phyloP scores from a whole-genome alignment of 768 basidiomycete species.

The Amanita exitialis region DNA sequence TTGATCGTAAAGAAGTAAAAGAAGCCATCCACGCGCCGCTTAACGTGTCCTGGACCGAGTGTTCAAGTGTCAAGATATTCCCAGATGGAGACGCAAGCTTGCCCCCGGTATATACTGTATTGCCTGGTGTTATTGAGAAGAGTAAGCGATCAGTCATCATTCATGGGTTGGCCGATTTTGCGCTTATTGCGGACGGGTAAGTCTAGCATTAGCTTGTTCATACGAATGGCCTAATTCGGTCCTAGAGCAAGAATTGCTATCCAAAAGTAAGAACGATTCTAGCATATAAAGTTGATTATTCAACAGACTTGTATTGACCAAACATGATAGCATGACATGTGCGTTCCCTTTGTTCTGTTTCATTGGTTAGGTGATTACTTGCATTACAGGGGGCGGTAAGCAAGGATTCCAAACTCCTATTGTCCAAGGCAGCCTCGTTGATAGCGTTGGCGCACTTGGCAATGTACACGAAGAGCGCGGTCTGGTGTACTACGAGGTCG shows the following conservation, averaged over 20 bases:
- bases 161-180: slow-evolving; percentile 66
- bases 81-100: slow-evolving; percentile 48
- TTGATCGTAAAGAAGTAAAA: slow-evolving; percentile 61
- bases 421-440: slow-evolving; percentile 51
- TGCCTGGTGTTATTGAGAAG: slow-evolving; percentile 72
- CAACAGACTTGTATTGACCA: not conserved
- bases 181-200: slow-evolving; percentile 67
- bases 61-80: slow-evolving; percentile 52
- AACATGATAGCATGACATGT: slow-evolving; percentile 31
- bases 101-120: slow-evolving; percentile 52
- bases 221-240: not conserved
- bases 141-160: slow-evolving; percentile 56
- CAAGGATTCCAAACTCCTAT: slow-evolving; percentile 74
- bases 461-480: slow-evolving; percentile 58
- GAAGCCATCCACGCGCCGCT: slow-evolving; percentile 60
- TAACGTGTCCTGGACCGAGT: slow-evolving; percentile 52
- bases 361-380: not conserved
- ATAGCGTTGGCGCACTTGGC: slow-evolving; percentile 64
- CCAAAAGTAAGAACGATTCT: slow-evolving; percentile 39
- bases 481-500: slow-evolving; percentile 58
- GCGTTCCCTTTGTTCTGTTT: slow-evolving; percentile 6
- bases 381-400: slow-evolving; percentile 36
- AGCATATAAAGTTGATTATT: not conserved
- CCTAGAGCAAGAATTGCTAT: slow-evolving; percentile 44
- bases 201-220: slow-evolving; percentile 10